phyloP scores from a whole-genome alignment of 257 asterid species.

The Knoxia roxburghii region DNA sequence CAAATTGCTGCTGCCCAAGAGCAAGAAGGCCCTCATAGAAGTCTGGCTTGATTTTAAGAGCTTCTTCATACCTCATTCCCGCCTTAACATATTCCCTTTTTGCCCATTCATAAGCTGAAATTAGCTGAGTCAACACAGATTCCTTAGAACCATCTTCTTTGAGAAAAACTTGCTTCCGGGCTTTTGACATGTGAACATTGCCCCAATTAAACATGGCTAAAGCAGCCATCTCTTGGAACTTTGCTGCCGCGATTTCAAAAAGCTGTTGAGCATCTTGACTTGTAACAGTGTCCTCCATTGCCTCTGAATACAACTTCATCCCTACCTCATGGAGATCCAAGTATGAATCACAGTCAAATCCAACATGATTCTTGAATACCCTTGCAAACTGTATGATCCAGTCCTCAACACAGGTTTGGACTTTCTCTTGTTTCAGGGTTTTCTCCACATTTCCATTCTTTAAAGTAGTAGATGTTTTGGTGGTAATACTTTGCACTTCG shows the following conservation, averaged over 20 bases:
- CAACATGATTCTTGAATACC: conserved; percentile 79
- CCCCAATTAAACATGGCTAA: conserved; percentile 94
- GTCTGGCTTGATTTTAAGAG: conserved; percentile 75
- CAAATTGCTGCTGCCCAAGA: conserved; percentile 84
- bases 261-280: conserved; percentile 72
- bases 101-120: conserved; percentile 70
- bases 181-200: conserved; percentile 78
- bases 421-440: conserved; percentile 22
- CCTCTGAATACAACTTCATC: conserved; percentile 79
- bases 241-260: conserved; percentile 68
- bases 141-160: conserved; percentile 57
- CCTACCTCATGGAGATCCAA: conserved; percentile 85
- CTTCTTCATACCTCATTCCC: conserved; percentile 64
- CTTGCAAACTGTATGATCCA: conserved; percentile 85
- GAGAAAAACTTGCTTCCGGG: conserved; percentile 56
- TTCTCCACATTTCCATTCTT: conserved; percentile 32
- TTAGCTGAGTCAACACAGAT: conserved; percentile 40
- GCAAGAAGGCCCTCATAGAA: conserved; percentile 93
- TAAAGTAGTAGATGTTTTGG: conserved; percentile 27
- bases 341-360: conserved; percentile 77
- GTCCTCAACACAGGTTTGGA: conserved; percentile 47
- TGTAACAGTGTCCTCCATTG: conserved; percentile 79
- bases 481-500: conserved; percentile 27
- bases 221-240: conserved; percentile 87
- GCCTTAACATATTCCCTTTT: conserved; percentile 64